These are phyloP conservation scores for Elsinoe fawcettii DNA, from an alignment of 2,329 filamentous ascomycete genomes.

Conservation along the genomic window DNA sequence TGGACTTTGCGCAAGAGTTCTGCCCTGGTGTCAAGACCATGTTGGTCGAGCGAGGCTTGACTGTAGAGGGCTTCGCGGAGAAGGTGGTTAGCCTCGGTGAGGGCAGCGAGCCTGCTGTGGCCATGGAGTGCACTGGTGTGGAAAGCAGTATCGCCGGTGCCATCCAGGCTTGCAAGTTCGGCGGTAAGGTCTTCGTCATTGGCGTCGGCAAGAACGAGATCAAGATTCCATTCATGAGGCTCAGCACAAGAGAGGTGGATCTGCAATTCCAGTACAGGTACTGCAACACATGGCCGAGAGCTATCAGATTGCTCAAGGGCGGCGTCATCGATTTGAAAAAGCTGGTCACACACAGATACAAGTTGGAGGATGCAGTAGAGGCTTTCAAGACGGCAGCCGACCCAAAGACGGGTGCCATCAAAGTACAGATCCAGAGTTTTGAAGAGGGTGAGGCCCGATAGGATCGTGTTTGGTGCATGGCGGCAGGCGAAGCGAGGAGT, in stretches of 20 bases:
- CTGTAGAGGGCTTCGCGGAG: slow-evolving; percentile 63
- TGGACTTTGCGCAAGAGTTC: slow-evolving; percentile 77
- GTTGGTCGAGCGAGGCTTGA: slow-evolving; percentile 57
- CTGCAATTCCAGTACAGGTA: slow-evolving; percentile 96
- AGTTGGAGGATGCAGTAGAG: slow-evolving; percentile 76
- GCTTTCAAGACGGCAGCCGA: slow-evolving; percentile 85
- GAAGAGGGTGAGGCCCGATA: slow-evolving; percentile 28
- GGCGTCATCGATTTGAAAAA: slow-evolving; percentile 73
- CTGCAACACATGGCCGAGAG: slow-evolving; percentile 89
- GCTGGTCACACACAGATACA: slow-evolving; percentile 81
- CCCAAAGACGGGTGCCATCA: slow-evolving; percentile 90
- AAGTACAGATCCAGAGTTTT: slow-evolving; percentile 82
- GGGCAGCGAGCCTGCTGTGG: slow-evolving; percentile 69
- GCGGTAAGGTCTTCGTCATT: slow-evolving; percentile 94
- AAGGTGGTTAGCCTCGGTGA: slow-evolving; percentile 64
- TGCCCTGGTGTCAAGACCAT: slow-evolving; percentile 73
- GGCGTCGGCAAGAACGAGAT: slow-evolving; percentile 94
- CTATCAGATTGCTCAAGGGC: slow-evolving; percentile 78
- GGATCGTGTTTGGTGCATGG: not conserved
- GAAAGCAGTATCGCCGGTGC: slow-evolving; percentile 80
- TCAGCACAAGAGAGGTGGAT: slow-evolving; percentile 86
- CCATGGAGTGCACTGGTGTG: slow-evolving; percentile 89
- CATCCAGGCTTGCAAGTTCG: slow-evolving; percentile 87
- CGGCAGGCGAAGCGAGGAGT: not conserved
- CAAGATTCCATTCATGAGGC: slow-evolving; percentile 88